These are phyloP conservation scores for Lachnellula hyalina DNA, from an alignment of 2,329 filamentous ascomycete species.

Conservation along the genomic window DNA sequence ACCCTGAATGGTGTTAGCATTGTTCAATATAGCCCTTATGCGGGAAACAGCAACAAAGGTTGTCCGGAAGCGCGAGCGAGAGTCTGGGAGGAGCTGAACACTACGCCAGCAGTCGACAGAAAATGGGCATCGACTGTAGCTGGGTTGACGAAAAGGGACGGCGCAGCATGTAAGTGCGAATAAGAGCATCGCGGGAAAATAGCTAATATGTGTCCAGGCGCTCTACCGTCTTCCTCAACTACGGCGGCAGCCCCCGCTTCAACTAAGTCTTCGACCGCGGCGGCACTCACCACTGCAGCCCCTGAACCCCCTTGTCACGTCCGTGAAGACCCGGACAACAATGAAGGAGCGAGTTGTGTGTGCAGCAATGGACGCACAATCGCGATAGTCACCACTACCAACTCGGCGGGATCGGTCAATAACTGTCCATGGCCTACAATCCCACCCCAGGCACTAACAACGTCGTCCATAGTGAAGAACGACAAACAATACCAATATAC, in stretches of 20 bases:
- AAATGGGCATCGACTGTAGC: not conserved
- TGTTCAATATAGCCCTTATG: not conserved
- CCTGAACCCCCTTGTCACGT: not conserved
- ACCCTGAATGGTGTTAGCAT: not conserved
- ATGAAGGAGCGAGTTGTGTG: not conserved
- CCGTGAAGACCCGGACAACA: not conserved
- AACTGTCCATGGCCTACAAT: not conserved
- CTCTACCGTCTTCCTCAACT: not conserved
- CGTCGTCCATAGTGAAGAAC: not conserved
- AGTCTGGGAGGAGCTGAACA: not conserved
- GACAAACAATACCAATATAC: not conserved
- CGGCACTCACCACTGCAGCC: not conserved
- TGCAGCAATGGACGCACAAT: not conserved
- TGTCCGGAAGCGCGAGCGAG: not conserved
- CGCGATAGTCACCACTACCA: not conserved
- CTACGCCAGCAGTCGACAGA: not conserved
- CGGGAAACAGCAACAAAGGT: not conserved
- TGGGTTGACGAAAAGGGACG: not conserved
- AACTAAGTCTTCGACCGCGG: not conserved
- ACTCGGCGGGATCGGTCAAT: not conserved
- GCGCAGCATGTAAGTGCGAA: not conserved
- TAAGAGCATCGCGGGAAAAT: not conserved
- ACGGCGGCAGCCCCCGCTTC: not conserved
- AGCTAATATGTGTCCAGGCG: not conserved
- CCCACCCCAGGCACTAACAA: not conserved